These are phyloP conservation scores for Cylindrotheca closterium DNA, from an alignment of 108 stramenopile genomes.

Conservation along the genomic window DNA sequence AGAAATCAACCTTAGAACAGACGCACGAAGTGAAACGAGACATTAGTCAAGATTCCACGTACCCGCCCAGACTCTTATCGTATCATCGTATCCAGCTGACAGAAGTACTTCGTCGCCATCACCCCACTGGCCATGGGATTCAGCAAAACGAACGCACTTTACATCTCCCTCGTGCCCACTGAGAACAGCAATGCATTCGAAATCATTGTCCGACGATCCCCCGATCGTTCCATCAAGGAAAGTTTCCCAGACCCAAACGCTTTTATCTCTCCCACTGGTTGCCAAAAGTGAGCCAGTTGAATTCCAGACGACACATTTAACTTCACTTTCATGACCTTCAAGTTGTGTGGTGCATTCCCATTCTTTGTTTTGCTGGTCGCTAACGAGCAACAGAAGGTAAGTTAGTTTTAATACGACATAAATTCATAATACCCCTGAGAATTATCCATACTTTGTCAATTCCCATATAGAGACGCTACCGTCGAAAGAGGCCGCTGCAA, in stretches of 20 bases:
- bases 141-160: constrained; percentile 89
- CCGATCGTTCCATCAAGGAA: constrained; percentile 74
- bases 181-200: constrained; percentile 92
- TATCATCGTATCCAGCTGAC: constrained; percentile 91
- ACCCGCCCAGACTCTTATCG: constrained; percentile 91
- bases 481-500: constrained; percentile 93
- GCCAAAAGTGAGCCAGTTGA: constrained; percentile 86
- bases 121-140: constrained; percentile 70
- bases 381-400: neutral
- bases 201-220: constrained; percentile 63
- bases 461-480: constrained; percentile 90
- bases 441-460: too few species aligned
- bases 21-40: too few species aligned
- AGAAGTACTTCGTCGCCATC: constrained; percentile 86
- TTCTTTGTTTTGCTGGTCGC: constrained; percentile 13
- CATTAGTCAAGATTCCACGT: too few species aligned
- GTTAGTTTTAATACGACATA: too few species aligned
- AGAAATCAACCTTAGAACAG: too few species aligned
- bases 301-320: constrained; percentile 92
- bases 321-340: constrained; percentile 93
- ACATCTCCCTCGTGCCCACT: constrained; percentile 96
- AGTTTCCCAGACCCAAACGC: constrained; percentile 98
- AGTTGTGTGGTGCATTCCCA: constrained; percentile 86
- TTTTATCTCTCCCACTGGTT: constrained; percentile 96
- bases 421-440: too few species aligned